phyloP scores from a whole-genome alignment of 1,284 basidiomycete genomes.

The Fomitopsis betulina region DNA sequence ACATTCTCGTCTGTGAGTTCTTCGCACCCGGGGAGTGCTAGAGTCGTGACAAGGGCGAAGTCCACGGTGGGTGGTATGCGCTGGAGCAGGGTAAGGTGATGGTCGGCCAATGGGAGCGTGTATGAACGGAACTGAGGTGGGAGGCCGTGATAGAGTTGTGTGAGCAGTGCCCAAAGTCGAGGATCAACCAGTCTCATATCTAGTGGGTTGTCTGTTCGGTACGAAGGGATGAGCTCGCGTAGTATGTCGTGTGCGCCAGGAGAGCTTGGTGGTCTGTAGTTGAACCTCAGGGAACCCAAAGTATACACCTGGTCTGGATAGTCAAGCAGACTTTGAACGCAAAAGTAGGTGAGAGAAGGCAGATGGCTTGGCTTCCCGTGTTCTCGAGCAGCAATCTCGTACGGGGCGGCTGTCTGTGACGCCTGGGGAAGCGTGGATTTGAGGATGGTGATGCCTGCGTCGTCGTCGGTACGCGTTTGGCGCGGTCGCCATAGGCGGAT shows the following conservation, averaged over 20 bases:
- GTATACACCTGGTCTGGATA: constrained; percentile 35
- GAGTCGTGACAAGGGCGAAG: constrained; percentile 59
- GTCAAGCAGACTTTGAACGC: constrained; percentile 31
- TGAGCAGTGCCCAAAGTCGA: constrained; percentile 54
- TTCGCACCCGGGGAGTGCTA: constrained; percentile 48
- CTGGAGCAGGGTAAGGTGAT: constrained; percentile 53
- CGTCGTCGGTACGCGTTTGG: constrained; percentile 25
- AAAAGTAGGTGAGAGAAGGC: constrained; percentile 38
- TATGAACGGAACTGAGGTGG: constrained; percentile 41
- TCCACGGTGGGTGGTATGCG: constrained; percentile 43
- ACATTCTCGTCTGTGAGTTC: constrained; percentile 55
- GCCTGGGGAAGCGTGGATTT: constrained; percentile 24
- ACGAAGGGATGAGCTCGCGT: constrained; percentile 32
- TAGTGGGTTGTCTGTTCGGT: constrained; percentile 19
- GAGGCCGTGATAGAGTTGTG: constrained; percentile 52
- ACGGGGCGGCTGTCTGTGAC: constrained; percentile 25
- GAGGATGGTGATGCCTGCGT: constrained; percentile 32
- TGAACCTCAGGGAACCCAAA: constrained; percentile 25
- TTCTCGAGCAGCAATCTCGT: constrained; percentile 3
- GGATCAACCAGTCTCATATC: constrained; percentile 40
- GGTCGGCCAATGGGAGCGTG: constrained; percentile 47
- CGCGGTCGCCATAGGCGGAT: constrained; percentile 27
- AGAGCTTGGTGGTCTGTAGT: constrained; percentile 23
- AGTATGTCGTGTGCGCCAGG: constrained; percentile 29
- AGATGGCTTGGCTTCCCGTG: constrained; percentile 15